phyloP scores from a whole-genome alignment of 2,329 filamentous ascomycete genomes.

The Ustilaginoidea virens region DNA sequence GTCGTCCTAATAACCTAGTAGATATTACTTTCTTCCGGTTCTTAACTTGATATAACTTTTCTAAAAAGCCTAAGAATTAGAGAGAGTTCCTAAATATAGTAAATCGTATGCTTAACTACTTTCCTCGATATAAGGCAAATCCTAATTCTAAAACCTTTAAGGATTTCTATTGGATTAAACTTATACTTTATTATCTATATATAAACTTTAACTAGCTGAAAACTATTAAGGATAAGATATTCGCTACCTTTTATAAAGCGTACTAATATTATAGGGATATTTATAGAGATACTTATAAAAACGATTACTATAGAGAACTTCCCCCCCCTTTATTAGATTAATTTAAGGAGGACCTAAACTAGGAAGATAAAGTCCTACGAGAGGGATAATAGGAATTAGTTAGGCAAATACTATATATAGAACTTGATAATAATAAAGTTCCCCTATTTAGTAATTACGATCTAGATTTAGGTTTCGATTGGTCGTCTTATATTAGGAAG shows the following conservation, averaged over 20 bases:
- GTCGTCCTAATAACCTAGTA: no score
- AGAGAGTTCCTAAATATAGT: not conserved
- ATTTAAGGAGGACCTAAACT: not conserved
- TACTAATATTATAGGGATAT: not conserved
- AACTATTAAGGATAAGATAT: not conserved
- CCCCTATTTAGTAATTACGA: not conserved
- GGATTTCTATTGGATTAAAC: not conserved
- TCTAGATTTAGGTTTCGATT: not conserved
- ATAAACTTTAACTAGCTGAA: not conserved
- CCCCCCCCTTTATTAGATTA: not conserved
- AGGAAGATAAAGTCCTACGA: not conserved
- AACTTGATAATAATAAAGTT: not conserved
- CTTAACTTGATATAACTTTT: not conserved
- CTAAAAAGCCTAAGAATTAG: not conserved
- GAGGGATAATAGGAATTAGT: not conserved
- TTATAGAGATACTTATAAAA: not conserved
- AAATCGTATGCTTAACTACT: not conserved
- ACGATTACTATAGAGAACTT: not conserved
- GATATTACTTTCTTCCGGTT: no score
- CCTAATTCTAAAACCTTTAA: not conserved
- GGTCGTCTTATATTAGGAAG: not conserved
- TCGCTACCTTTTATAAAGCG: not conserved
- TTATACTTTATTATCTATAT: not conserved
- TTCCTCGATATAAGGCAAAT: not conserved
- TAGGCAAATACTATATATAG: not conserved